A percentile compares a stretch with the other conserved stretches of the same genome.
Conservation (phyloP, 805 yeast genomes). For the Sungouiozyma intestinalis region DNA sequence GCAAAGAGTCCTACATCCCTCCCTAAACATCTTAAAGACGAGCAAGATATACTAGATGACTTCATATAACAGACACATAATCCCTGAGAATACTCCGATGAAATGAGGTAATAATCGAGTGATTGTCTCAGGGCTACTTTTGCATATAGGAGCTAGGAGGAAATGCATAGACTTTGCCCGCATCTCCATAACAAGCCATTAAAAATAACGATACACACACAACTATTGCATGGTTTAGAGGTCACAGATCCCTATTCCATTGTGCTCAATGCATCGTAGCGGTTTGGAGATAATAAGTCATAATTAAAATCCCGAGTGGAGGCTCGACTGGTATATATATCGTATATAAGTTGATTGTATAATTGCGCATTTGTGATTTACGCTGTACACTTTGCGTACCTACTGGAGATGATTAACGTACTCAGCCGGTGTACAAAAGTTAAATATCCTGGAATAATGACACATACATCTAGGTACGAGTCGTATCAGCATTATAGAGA, state of each 20-base stretch:
- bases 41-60: conserved; percentile 21
- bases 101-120: neutral
- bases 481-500: conserved; percentile 2
- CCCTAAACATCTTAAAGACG: conserved; percentile 15
- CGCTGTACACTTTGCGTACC: no score
- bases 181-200: no score
- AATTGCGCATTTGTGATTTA: no score
- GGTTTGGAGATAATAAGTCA: neutral
- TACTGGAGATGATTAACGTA: no score
- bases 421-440: neutral
- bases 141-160: neutral
- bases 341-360: neutral
- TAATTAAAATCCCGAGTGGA: neutral
- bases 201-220: neutral
- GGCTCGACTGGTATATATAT: neutral
- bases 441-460: neutral
- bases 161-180: neutral
- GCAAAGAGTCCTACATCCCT: conserved; percentile 5
- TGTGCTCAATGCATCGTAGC: neutral
- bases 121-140: neutral
- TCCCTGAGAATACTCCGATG: neutral
- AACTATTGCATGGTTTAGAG: no score
- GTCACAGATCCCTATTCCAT: no score
- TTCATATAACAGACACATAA: conserved; percentile 8
- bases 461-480: neutral